Conservation (phyloP, 495 filamentous ascomycete genomes). For the Daldinia concentrica region DNA sequence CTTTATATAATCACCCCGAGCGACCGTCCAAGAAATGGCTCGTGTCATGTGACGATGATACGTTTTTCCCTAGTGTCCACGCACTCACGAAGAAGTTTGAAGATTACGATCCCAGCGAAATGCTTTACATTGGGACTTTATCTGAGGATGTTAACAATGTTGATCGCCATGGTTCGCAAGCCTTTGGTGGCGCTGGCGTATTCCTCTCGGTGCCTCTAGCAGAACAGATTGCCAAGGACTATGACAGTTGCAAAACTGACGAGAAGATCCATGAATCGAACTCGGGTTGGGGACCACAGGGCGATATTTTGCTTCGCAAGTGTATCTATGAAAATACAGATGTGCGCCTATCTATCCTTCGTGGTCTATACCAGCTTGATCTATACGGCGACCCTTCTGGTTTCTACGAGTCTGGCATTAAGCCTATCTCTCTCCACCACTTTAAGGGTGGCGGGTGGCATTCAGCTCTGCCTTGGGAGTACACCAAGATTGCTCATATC, state of each 20-base stretch:
- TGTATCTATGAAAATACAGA: conserved; percentile 73
- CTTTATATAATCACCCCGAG: conserved; percentile 60
- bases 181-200: conserved; percentile 77
- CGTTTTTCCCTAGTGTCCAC: conserved; percentile 74
- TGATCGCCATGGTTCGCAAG: conserved; percentile 72
- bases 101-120: conserved; percentile 63
- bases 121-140: conserved; percentile 72
- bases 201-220: conserved; percentile 73
- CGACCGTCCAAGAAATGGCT: conserved; percentile 69
- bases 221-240: conserved; percentile 66
- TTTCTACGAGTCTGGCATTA: conserved; percentile 72
- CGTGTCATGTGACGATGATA: conserved; percentile 77
- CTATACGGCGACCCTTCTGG: conserved; percentile 71
- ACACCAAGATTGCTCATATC: conserved; percentile 70
- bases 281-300: conserved; percentile 65
- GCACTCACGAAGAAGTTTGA: conserved; percentile 61
- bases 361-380: conserved; percentile 73
- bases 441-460: conserved; percentile 66
- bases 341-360: conserved; percentile 66
- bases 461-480: conserved; percentile 66
- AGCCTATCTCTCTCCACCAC: conserved; percentile 72
- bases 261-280: conserved; percentile 61
- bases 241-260: conserved; percentile 61
- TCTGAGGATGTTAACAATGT: conserved; percentile 77
- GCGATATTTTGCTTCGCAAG: conserved; percentile 72